phyloP scores from a whole-genome alignment of 495 filamentous ascomycete genomes.

The Aspergillus conjunctus region DNA sequence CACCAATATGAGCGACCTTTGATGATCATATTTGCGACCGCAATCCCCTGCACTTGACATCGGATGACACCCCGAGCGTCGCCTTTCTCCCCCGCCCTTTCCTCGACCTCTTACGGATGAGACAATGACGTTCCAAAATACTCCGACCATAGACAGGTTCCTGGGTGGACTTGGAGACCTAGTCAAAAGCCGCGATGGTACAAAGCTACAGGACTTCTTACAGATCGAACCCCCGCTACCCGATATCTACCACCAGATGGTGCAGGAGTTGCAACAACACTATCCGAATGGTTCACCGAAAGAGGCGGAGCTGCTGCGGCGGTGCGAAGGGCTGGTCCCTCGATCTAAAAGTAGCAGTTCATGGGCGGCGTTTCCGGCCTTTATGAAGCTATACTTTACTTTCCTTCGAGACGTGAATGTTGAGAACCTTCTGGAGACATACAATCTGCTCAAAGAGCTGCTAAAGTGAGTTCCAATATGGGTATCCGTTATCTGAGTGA shows the following conservation, averaged over 20 bases:
- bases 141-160: conserved; percentile 58
- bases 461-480: conserved; percentile 58
- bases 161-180: conserved; percentile 55
- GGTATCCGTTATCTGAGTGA: not conserved
- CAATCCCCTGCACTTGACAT: not conserved
- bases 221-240: conserved; percentile 66
- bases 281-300: conserved; percentile 54
- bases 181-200: conserved; percentile 56
- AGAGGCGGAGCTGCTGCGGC: conserved; percentile 58
- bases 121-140: conserved; percentile 35
- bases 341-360: conserved; percentile 61
- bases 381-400: conserved; percentile 75
- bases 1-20: too few species aligned
- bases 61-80: conserved; percentile 1
- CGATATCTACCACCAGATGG: conserved; percentile 67
- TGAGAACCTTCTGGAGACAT: conserved; percentile 71
- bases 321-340: conserved; percentile 58
- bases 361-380: conserved; percentile 74
- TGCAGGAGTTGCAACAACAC: conserved; percentile 59
- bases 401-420: conserved; percentile 80
- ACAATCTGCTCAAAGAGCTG: conserved; percentile 69
- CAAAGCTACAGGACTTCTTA: conserved; percentile 57
- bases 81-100: not conserved
- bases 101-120: conserved; percentile 10
- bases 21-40: too few species aligned